phyloP scores from a whole-genome alignment of 1,284 basidiomycete genomes.

The Sanghuangporus sanghuang region DNA sequence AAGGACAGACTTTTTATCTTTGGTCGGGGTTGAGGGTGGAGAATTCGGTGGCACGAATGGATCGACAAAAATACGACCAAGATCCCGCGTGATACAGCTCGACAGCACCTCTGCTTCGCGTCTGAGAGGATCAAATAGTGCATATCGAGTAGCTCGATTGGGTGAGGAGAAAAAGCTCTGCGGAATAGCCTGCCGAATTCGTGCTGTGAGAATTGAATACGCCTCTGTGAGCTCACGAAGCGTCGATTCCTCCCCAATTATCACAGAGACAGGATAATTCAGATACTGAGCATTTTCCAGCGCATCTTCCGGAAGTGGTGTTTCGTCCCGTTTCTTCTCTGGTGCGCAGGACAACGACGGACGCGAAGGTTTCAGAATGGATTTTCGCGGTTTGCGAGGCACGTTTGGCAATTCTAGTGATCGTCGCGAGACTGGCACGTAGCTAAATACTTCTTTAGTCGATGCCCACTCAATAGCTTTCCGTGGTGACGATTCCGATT shows the following conservation, averaged over 20 bases:
- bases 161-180: conserved; percentile 31
- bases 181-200: conserved; percentile 46
- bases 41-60: conserved; percentile 35
- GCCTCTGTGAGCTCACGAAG: conserved; percentile 61
- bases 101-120: conserved; percentile 45
- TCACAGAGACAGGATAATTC: conserved; percentile 49
- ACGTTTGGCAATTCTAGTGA: conserved; percentile 18
- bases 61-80: conserved; percentile 56
- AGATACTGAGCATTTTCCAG: conserved; percentile 60
- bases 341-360: conserved; percentile 32
- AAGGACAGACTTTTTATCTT: conserved; percentile 25
- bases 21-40: conserved; percentile 22
- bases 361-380: conserved; percentile 48
- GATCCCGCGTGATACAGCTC: conserved; percentile 53
- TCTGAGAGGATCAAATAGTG: conserved; percentile 63
- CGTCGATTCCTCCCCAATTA: conserved; percentile 43
- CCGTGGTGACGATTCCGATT: background rate
- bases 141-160: conserved; percentile 57
- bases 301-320: conserved; percentile 66
- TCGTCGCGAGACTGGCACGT: conserved; percentile 7
- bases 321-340: conserved; percentile 51
- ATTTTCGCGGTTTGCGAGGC: conserved; percentile 38
- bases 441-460: conserved; percentile 13
- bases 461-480: conserved; percentile 20
- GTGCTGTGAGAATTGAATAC: conserved; percentile 61